These are phyloP conservation scores for Prunus campanulata DNA, from an alignment of 306 rosid species.

Conservation along the genomic window DNA sequence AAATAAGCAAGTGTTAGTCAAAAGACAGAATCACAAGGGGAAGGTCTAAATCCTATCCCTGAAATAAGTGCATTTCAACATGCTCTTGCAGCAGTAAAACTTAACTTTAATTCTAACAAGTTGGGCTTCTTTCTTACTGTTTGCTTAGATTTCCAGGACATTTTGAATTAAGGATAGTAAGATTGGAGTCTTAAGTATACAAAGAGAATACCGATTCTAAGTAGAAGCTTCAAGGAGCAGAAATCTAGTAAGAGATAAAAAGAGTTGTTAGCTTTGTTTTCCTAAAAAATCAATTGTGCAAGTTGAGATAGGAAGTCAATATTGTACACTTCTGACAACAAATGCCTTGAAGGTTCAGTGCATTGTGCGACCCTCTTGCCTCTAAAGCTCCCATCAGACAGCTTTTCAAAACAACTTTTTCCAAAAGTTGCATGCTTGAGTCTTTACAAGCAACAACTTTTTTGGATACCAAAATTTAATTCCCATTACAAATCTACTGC, in stretches of 20 bases:
- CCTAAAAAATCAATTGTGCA: neutral
- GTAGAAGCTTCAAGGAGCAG: neutral
- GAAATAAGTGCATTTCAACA: too few relatives aligned
- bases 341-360: neutral
- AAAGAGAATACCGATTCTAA: neutral
- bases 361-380: neutral
- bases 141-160: too few relatives aligned
- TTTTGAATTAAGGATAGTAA: neutral
- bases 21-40: neutral
- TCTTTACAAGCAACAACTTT: conserved; percentile 4
- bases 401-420: neutral
- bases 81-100: too few relatives aligned
- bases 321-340: neutral
- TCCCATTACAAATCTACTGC: neutral
- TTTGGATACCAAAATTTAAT: neutral
- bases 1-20: neutral
- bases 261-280: too few relatives aligned
- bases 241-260: neutral
- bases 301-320: neutral
- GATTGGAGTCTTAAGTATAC: neutral
- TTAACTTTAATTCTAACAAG: neutral
- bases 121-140: neutral
- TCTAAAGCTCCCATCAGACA: neutral
- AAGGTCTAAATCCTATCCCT: neutral
- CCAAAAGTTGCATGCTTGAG: neutral